Percentiles rank a stretch among this genome's conserved stretches.
Evolutionary conservation across 495 filamentous ascomycete species (phyloP).

Genomic region (Hyaloscypha finlandica): DNA sequence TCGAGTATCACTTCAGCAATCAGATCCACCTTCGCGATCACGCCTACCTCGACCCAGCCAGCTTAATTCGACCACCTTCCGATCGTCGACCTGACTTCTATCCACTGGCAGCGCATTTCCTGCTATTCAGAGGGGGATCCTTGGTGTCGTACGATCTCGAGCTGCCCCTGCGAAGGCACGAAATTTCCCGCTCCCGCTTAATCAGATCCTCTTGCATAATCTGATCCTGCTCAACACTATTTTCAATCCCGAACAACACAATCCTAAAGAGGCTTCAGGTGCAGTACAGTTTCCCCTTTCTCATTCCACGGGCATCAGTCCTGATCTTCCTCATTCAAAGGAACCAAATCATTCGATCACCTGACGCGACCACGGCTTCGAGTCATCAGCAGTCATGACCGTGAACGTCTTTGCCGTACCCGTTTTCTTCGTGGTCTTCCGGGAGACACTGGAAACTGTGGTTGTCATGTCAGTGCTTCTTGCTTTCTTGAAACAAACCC

Average conservation of each 20-base stretch:
- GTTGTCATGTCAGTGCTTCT: constrained; percentile 84
- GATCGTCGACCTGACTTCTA: constrained; percentile 3
- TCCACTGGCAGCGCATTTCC: constrained; percentile 5
- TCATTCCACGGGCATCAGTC: neutral
- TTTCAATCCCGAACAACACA: neutral
- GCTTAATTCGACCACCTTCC: neutral
- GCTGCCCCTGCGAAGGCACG: neutral
- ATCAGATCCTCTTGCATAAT: constrained; percentile 27
- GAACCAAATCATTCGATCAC: neutral
- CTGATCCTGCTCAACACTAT: constrained; percentile 16
- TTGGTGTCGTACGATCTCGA: neutral
- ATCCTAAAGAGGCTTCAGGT: neutral
- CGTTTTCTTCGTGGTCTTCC: constrained; percentile 85
- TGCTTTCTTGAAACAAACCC: constrained; percentile 77
- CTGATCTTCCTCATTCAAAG: neutral
- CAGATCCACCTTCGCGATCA: neutral
- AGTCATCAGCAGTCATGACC: constrained; percentile 41
- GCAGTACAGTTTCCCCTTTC: neutral
- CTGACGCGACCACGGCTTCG: neutral
- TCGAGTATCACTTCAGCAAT: constrained; percentile 1
- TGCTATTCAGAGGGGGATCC: neutral
- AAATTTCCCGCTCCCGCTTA: constrained; percentile 1
- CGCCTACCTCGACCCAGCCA: neutral
- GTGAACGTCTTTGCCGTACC: constrained; percentile 64
- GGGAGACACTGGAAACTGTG: constrained; percentile 77